Conservation (phyloP, 305 asterid genomes). For the Fraxinus greggii region DNA sequence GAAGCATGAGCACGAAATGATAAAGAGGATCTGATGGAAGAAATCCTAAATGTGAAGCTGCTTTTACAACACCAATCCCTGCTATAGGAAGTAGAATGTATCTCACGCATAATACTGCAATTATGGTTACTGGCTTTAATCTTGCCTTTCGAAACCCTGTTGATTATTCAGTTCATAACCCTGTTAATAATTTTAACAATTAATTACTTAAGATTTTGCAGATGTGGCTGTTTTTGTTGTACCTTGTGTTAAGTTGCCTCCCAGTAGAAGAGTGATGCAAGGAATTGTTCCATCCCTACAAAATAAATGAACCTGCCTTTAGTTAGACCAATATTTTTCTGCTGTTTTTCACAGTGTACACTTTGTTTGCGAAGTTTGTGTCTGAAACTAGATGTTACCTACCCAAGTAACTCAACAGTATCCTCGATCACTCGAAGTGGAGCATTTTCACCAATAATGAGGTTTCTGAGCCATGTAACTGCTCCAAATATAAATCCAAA, state of each 20-base stretch:
- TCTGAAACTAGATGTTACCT: slow-evolving; percentile 5
- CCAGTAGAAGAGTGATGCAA: slow-evolving; percentile 75
- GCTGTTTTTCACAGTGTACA: not conserved
- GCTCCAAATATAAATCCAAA: slow-evolving; percentile 61
- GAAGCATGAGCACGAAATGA: slow-evolving; percentile 75
- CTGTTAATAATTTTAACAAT: not conserved
- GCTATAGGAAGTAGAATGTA: slow-evolving; percentile 56
- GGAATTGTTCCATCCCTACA: slow-evolving; percentile 80
- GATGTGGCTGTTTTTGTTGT: not conserved
- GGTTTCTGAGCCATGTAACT: slow-evolving; percentile 54
- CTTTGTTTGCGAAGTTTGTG: not conserved
- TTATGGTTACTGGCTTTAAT: slow-evolving; percentile 34
- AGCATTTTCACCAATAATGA: slow-evolving; percentile 66
- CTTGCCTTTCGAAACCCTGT: slow-evolving; percentile 65
- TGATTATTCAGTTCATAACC: not conserved
- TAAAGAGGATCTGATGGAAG: slow-evolving; percentile 80
- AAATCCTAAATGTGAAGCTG: slow-evolving; percentile 59
- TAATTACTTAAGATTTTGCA: not conserved
- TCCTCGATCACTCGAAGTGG: slow-evolving; percentile 63
- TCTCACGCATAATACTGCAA: slow-evolving; percentile 58
- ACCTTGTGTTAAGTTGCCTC: slow-evolving; percentile 88
- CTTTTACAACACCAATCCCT: slow-evolving; percentile 62
- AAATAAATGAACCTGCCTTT: not conserved
- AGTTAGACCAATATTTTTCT: not conserved
- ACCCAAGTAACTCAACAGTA: slow-evolving; percentile 62